Evolutionary conservation across 2,329 filamentous ascomycete species (phyloP), one percentile per base, ranked within the genome.

Genomic region (Bertia moriformis): DNA sequence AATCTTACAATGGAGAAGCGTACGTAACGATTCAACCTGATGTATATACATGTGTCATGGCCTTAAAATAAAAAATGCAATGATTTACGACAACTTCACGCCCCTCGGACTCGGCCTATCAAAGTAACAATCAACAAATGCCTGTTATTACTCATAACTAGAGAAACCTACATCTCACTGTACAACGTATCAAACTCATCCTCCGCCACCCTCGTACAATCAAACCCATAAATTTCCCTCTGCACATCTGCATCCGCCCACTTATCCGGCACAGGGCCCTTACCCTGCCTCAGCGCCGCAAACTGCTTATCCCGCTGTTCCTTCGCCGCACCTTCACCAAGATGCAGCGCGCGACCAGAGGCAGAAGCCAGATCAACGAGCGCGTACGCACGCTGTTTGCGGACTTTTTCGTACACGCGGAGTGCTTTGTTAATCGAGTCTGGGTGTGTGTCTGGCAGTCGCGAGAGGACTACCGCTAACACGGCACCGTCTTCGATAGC

Each of bases 221-320:
- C 75, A 49, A 76, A 65, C 10, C 69, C 67, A 54, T 81, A 81
- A 43, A 81, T 71, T 65, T 71, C 69, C 54, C 69, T 66, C 56
- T 82, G 77, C 32, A 81, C 73, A 48, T 81, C 76, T 7, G 75
- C 73, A 53, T 78, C 78, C 3, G 74, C 74, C 78, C 78, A 82
- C 59, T 79, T 81, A 57, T 82, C 77, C 2, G 74, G 74, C 43
- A 69, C 69, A 41, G 58, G 59, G 45, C 29, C 55, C 49, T 37
- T 50, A 40, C 53, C 65, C 46, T 60, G 51, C 44, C 61, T 64
- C 43, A 70, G 61, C 39, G 67, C 60, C 32, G 64, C 66, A 51
- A 77, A 73, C 57, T 64, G 61, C 40, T 58, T 62, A 47, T 78
- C 73, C 24, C 73, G 62, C 58, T 75, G 69, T 51, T 73, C 67